Conservation (phyloP, 2,329 filamentous ascomycete species). For the Fusarium agapanthi region DNA sequence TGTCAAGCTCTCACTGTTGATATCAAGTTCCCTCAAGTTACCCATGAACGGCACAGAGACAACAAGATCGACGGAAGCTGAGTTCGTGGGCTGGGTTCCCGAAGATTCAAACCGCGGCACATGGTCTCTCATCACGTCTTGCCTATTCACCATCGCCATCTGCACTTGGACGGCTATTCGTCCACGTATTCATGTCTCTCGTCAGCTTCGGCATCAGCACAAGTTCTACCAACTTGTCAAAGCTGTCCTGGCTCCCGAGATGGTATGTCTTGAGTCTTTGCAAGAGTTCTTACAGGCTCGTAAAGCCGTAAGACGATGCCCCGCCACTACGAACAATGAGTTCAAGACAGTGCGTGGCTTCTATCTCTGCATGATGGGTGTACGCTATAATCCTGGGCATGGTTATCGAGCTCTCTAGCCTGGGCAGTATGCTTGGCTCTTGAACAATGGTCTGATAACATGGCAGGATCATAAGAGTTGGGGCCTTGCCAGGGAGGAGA, state of each 20-base stretch:
- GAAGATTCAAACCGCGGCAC: background rate
- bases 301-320: background rate
- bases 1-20: background rate
- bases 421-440: conserved; percentile 1
- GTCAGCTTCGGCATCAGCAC: background rate
- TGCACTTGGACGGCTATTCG: conserved; percentile 10
- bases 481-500: background rate
- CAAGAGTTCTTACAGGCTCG: conserved; percentile 1
- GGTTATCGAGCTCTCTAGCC: background rate
- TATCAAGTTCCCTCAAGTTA: background rate
- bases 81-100: background rate
- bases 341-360: background rate
- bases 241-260: background rate
- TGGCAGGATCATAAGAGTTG: background rate
- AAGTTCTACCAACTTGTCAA: background rate
- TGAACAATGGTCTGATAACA: conserved; percentile 1
- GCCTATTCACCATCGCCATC: background rate
- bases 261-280: background rate
- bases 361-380: conserved; percentile 4
- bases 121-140: conserved; percentile 2
- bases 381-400: background rate
- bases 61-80: background rate
- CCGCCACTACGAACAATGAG: background rate
- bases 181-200: conserved; percentile 1
- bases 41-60: background rate